Conservation (phyloP, 257 asterid species). For the Solanum sejunctum region DNA sequence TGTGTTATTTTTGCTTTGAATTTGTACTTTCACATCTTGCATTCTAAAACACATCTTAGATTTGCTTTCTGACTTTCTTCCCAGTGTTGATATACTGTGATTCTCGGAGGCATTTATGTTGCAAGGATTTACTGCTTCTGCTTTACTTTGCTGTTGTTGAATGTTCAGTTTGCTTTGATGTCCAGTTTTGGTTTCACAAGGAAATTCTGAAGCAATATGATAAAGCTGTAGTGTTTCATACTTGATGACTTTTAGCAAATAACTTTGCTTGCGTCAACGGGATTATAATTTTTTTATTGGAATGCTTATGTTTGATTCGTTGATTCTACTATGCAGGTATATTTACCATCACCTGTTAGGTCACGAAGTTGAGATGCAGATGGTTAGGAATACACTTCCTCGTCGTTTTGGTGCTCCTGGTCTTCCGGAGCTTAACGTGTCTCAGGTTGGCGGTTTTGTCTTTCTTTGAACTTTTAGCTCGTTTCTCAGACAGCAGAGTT, state of each 20-base stretch:
- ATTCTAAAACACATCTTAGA: not conserved
- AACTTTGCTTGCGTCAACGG: not conserved
- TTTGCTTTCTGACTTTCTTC: not conserved
- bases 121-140: not conserved
- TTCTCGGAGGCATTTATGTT: not conserved
- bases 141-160: not conserved
- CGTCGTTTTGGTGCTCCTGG: slow-evolving; percentile 99
- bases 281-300: not conserved
- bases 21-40: not conserved
- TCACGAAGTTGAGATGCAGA: slow-evolving; percentile 99
- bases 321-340: slow-evolving; percentile 40
- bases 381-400: slow-evolving; percentile 93
- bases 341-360: slow-evolving; percentile 96
- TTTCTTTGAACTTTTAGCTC: not conserved
- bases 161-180: not conserved
- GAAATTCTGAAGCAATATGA: not conserved
- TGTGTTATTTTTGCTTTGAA: not conserved
- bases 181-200: not conserved
- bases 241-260: not conserved
- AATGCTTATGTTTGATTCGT: not conserved
- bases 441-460: slow-evolving; percentile 45
- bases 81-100: not conserved
- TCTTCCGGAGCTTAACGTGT: slow-evolving; percentile 97
- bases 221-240: not conserved
- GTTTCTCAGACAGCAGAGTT: not conserved